A percentile compares a stretch with the other conserved stretches of the same genome.
Evolutionary conservation across 768 basidiomycete species (phyloP).

Genomic region (Termitomyces sp.): DNA sequence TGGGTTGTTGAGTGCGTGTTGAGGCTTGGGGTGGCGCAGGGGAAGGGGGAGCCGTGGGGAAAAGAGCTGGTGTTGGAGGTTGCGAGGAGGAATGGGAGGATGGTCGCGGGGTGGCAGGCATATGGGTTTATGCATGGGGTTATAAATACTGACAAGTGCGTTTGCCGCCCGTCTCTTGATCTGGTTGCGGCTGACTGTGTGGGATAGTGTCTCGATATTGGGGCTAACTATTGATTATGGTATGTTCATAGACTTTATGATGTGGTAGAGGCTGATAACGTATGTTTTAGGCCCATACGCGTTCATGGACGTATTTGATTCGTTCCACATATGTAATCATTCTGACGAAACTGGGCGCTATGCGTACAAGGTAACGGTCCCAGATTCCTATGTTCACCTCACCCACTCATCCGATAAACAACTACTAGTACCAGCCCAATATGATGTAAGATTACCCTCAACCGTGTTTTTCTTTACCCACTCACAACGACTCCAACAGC

Average conservation of each 20-base stretch:
- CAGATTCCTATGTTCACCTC: too few relatives aligned
- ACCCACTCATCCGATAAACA: too few relatives aligned
- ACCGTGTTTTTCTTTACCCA: not conserved
- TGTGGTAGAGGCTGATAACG: not conserved
- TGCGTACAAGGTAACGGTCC: slow-evolving; percentile 45
- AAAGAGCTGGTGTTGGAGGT: slow-evolving; percentile 69
- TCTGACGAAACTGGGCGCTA: slow-evolving; percentile 76
- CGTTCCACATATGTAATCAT: slow-evolving; percentile 87
- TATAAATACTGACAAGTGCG: slow-evolving; percentile 92
- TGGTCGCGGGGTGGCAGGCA: slow-evolving; percentile 95
- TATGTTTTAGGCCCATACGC: slow-evolving; percentile 71
- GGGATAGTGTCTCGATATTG: slow-evolving; percentile 60
- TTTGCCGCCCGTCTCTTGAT: not conserved
- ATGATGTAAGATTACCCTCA: slow-evolving; percentile 55
- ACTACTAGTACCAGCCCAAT: slow-evolving; percentile 48
- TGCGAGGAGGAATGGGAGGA: slow-evolving; percentile 79
- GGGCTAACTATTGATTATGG: slow-evolving; percentile 79
- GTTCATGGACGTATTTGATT: slow-evolving; percentile 92
- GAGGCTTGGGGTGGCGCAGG: slow-evolving; percentile 35
- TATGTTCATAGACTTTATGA: slow-evolving; percentile 12
- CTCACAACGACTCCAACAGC: slow-evolving; percentile 28
- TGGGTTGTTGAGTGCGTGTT: slow-evolving; percentile 68
- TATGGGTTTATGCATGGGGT: slow-evolving; percentile 96
- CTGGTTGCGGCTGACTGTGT: slow-evolving; percentile 5
- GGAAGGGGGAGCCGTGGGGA: slow-evolving; percentile 60